Evolutionary conservation across 305 asterid genomes (phyloP).

Genomic region (Vinca major): DNA sequence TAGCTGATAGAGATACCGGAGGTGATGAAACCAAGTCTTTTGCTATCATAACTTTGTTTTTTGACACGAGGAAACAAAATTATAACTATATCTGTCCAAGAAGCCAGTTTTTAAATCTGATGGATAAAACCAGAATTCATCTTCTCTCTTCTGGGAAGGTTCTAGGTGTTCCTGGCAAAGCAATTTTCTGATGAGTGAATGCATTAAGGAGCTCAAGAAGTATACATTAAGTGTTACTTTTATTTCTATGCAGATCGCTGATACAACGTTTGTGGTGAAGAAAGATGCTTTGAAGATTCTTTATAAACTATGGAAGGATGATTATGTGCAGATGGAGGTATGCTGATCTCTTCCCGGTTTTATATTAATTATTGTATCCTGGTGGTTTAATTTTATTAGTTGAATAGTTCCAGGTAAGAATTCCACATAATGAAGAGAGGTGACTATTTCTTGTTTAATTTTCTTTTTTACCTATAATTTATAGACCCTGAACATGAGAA

Average conservation of each 20-base stretch:
- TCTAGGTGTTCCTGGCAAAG: not conserved
- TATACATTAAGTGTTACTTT: not conserved
- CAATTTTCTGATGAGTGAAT: not conserved
- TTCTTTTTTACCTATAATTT: too few species aligned
- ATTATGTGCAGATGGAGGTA: conserved; percentile 76
- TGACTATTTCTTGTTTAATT: too few species aligned
- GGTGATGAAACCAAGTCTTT: not conserved
- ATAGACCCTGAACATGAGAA: too few species aligned
- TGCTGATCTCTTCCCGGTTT: conserved; percentile 8
- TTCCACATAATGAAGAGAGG: too few species aligned
- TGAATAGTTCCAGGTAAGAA: too few species aligned
- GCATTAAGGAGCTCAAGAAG: not conserved
- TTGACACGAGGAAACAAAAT: not conserved
- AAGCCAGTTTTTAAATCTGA: not conserved
- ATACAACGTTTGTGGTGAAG: conserved; percentile 58
- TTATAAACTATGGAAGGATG: conserved; percentile 76
- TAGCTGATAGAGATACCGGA: not conserved
- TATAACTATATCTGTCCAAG: not conserved
- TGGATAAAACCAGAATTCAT: not conserved
- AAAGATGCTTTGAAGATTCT: conserved; percentile 62
- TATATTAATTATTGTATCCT: not conserved
- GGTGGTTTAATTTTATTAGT: not conserved
- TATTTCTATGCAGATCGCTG: conserved; percentile 54
- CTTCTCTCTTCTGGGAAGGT: not conserved
- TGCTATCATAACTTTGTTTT: not conserved